These are phyloP conservation scores for Pseudogymnoascus sp. DNA, from an alignment of 2,329 filamentous ascomycete genomes.

Conservation along the genomic window DNA sequence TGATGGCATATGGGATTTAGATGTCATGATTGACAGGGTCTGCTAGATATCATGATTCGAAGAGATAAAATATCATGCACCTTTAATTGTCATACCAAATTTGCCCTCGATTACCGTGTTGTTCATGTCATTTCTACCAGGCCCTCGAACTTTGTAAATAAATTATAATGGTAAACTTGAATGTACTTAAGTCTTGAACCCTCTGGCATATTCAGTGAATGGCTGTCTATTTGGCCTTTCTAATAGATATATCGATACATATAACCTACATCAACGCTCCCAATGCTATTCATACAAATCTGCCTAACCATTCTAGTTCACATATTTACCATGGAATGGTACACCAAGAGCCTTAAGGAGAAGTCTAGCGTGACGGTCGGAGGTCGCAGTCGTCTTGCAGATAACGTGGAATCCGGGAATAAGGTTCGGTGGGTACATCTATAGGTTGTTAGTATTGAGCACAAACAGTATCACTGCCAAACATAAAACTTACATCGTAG, in stretches of 20 bases:
- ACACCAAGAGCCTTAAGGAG: conserved; percentile 25
- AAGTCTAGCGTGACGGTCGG: conserved; percentile 25
- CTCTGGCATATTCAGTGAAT: background rate
- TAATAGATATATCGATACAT: conserved; percentile 10
- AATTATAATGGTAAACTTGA: background rate
- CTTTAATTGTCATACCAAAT: background rate
- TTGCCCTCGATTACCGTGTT: background rate
- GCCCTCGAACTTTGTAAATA: background rate
- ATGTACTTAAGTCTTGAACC: background rate
- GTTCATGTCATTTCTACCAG: background rate
- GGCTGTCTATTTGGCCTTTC: conserved; percentile 3
- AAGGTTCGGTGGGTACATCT: conserved; percentile 50
- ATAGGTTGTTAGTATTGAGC: conserved; percentile 14
- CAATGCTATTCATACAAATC: conserved; percentile 9
- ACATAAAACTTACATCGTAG: conserved; percentile 65
- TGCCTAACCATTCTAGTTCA: conserved; percentile 19
- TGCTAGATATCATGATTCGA: background rate
- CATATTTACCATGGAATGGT: conserved; percentile 25
- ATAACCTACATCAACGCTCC: conserved; percentile 12
- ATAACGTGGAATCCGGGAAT: conserved; percentile 31
- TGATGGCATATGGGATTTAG: conserved; percentile 1
- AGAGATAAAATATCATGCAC: background rate
- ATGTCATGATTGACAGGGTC: background rate
- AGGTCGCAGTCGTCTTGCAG: conserved; percentile 27
- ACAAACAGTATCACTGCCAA: background rate